Percentiles rank a stretch among this genome's conserved stretches.
phyloP scores from a whole-genome alignment of 129 eudicot genomes.

The Cynara cardunculus region DNA sequence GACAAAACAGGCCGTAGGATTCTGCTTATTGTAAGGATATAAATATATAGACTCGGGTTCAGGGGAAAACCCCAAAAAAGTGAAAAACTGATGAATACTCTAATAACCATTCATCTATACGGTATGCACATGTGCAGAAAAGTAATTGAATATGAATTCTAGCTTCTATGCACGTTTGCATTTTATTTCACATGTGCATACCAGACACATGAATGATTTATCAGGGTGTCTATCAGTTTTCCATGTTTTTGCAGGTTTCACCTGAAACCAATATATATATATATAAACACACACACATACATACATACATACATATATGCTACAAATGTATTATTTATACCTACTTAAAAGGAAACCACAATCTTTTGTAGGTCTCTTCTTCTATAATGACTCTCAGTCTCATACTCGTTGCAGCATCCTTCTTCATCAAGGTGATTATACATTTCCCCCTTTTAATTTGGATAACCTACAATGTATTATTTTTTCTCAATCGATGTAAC shows the following conservation, averaged over 20 bases:
- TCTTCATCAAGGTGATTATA: slow-evolving; percentile 65
- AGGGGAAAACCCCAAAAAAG: not conserved
- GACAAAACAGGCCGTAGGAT: slow-evolving; percentile 95
- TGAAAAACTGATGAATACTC: not conserved
- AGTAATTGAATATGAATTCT: not conserved
- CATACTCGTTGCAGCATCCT: slow-evolving; percentile 63
- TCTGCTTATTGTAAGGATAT: slow-evolving; percentile 70
- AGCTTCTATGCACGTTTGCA: not conserved
- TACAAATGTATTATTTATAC: not conserved
- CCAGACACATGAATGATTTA: not conserved
- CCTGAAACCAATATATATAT: not conserved
- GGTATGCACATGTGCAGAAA: not conserved
- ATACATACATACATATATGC: not conserved
- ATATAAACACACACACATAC: no score
- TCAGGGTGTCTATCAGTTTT: not conserved
- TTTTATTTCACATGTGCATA: no score
- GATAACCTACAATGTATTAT: not conserved
- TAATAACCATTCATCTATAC: not conserved
- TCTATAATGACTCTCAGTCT: slow-evolving; percentile 77
- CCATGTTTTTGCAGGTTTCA: not conserved
- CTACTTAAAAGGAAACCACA: not conserved
- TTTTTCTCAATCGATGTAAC: no score
- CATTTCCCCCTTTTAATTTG: not conserved
- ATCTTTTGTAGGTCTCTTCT: slow-evolving; percentile 61
- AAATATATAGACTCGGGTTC: not conserved